Evolutionary conservation across 495 filamentous ascomycete species (phyloP).

Genomic region (Penicillium subrubescens): DNA sequence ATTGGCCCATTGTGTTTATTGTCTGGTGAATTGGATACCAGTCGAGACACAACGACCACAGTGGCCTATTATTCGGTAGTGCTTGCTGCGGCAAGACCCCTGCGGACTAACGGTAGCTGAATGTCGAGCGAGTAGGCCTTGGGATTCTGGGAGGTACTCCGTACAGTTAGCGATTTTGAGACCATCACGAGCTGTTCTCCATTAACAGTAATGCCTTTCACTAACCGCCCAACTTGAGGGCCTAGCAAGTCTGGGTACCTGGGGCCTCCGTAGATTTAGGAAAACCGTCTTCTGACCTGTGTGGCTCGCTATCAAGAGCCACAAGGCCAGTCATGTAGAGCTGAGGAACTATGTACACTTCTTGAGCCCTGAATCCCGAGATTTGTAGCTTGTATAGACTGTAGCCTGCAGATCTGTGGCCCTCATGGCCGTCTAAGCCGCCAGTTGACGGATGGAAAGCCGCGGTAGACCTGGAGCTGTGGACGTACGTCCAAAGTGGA

Average conservation of each 20-base stretch:
- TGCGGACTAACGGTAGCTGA: not conserved
- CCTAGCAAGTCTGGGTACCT: not conserved
- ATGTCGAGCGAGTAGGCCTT: no score
- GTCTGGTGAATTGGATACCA: not conserved
- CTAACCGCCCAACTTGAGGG: not conserved
- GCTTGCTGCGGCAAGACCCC: not conserved
- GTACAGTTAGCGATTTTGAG: no score
- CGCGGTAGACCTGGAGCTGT: no score
- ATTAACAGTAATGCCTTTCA: not conserved
- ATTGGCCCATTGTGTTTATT: not conserved
- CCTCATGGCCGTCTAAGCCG: no score
- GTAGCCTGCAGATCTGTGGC: no score
- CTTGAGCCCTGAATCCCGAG: no score
- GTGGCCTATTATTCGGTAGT: not conserved
- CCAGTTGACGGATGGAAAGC: no score
- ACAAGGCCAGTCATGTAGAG: no score
- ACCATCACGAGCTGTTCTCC: not conserved
- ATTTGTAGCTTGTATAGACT: no score
- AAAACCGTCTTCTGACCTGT: not conserved
- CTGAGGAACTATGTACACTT: no score
- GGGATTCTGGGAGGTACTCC: no score
- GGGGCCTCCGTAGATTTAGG: not conserved
- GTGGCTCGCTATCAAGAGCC: not conserved
- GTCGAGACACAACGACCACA: slow-evolving; percentile 2
- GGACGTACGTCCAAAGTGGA: no score